Conservation (phyloP, 805 yeast species). For the Starmerella bombi region DNA sequence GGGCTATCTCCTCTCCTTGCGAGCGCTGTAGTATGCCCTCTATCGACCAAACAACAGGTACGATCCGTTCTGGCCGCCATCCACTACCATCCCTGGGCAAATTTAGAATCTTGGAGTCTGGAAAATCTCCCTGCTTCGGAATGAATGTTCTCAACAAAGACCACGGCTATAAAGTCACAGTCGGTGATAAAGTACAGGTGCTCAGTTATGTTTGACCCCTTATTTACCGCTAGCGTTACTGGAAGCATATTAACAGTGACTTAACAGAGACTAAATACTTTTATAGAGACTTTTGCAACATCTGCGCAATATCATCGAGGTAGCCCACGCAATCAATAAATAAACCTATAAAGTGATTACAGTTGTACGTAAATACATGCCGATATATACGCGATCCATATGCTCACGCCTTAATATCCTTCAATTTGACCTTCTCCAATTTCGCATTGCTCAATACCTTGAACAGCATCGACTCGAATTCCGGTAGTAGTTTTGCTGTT, state of each 20-base stretch:
- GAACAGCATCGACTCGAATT: conserved; percentile 11
- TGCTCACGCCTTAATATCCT: conserved; percentile 3
- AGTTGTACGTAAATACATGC: too few species aligned
- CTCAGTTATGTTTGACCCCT: too few species aligned
- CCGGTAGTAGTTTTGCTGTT: conserved; percentile 23
- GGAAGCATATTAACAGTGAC: too few species aligned
- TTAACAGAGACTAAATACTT: too few species aligned
- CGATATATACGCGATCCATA: too few species aligned
- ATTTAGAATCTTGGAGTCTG: conserved; percentile 25
- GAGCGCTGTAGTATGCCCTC: conserved; percentile 27
- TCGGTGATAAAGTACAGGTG: too few species aligned
- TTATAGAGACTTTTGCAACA: too few species aligned
- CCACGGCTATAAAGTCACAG: conserved; percentile 17
- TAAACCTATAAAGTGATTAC: too few species aligned
- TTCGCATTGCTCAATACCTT: conserved; percentile 1
- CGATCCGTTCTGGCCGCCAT: conserved; percentile 17
- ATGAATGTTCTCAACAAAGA: conserved; percentile 21
- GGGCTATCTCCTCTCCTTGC: conserved; percentile 22
- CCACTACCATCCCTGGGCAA: conserved; percentile 25
- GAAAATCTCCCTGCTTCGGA: conserved; percentile 26
- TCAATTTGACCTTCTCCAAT: conserved; percentile 6
- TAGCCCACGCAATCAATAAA: too few species aligned
- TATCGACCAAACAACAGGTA: conserved; percentile 22
- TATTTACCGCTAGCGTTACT: too few species aligned
- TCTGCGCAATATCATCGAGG: too few species aligned